A percentile compares a stretch with the other conserved stretches of the same genome.
phyloP scores from a whole-genome alignment of 768 basidiomycete species.

The Agrocybe praecox region DNA sequence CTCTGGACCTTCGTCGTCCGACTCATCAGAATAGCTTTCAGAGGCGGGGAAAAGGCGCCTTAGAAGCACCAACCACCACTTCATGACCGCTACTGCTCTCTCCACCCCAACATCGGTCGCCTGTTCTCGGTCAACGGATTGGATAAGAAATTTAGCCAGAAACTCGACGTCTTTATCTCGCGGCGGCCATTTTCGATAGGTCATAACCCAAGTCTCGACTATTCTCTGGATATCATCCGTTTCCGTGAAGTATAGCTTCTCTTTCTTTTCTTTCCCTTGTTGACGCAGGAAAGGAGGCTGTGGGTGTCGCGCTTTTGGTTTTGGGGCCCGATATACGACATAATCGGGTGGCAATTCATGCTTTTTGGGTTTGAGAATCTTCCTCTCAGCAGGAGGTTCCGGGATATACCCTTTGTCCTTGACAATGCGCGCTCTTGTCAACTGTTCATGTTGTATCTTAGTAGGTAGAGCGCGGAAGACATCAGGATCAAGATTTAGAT shows the following conservation, averaged over 20 bases:
- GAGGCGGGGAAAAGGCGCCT: conserved; percentile 63
- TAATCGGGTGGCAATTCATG: conserved; percentile 39
- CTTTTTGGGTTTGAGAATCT: conserved; percentile 57
- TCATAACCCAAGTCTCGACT: conserved; percentile 76
- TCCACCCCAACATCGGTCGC: conserved; percentile 67
- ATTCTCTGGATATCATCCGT: conserved; percentile 72
- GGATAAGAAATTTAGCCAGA: conserved; percentile 72
- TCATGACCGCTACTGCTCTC: conserved; percentile 69
- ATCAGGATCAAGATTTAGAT: conserved; percentile 72
- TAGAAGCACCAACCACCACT: conserved; percentile 81
- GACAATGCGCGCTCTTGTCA: conserved; percentile 58
- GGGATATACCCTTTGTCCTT: conserved; percentile 44
- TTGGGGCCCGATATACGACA: conserved; percentile 48
- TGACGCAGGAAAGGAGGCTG: conserved; percentile 57
- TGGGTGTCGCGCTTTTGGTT: conserved; percentile 56
- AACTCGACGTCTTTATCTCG: conserved; percentile 74
- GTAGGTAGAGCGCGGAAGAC: conserved; percentile 68
- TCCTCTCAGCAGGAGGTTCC: conserved; percentile 42
- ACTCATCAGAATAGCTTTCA: conserved; percentile 45
- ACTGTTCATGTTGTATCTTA: conserved; percentile 73
- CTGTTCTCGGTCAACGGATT: conserved; percentile 57
- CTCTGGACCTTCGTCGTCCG: conserved; percentile 36
- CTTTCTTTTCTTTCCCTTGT: conserved; percentile 55
- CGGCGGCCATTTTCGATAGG: conserved; percentile 63
- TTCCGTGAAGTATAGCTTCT: conserved; percentile 62